Base-by-base conservation (phyloP, 129 eudicot genomes). In the Artemisia argyi region DNA sequence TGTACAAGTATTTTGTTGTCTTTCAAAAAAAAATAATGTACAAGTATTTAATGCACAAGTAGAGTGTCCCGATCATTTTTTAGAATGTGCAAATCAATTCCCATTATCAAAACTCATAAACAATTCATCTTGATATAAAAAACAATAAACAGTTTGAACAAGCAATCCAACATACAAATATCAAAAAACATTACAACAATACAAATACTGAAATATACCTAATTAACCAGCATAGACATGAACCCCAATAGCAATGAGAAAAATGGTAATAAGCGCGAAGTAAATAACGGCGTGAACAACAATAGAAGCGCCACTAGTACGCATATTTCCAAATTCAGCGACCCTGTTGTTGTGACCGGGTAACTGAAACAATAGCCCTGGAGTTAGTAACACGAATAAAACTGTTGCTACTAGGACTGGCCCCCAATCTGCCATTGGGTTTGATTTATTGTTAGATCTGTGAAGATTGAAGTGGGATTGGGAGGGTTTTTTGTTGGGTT, bases 281-380 rank as follows among this genome's bases (percentile, higher is more conserved):
- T 68, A 88, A 71, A 88, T 66, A 68, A 88, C 66, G 54, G 95
- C 71, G 73, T 88, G 95, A 44, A 85, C 74, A 0, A 85, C 57
- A 39, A 88, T 75, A 13, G 91, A 74, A 4, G 77, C 84, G 9
- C 84, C 91, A 18, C 82, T 85, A 59, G 95, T 88, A 26, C 72
- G 71, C 81, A 88, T 75, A 80, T 71, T 83, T 13, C 95, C 86
- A 59, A 85, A 85, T 61, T 88, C 95, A 42, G 85, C 77, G 15
- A 35, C 78, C 8, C 64, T 70, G 50, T 78, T 61, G 56, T 74
- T 61, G 56, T 74, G 83, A 7, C 88, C 95, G 20, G 95, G 95
- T 2, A 88, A 63, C 73, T 88, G 95, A 66, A 88, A 79, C 58
- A 88, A 49, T 0, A 85, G 53, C 4, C 91, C 91, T 71, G 91